These are phyloP conservation scores for Pythium apleroticum DNA, from an alignment of 352 stramenopile genomes.

Conservation along the genomic window DNA sequence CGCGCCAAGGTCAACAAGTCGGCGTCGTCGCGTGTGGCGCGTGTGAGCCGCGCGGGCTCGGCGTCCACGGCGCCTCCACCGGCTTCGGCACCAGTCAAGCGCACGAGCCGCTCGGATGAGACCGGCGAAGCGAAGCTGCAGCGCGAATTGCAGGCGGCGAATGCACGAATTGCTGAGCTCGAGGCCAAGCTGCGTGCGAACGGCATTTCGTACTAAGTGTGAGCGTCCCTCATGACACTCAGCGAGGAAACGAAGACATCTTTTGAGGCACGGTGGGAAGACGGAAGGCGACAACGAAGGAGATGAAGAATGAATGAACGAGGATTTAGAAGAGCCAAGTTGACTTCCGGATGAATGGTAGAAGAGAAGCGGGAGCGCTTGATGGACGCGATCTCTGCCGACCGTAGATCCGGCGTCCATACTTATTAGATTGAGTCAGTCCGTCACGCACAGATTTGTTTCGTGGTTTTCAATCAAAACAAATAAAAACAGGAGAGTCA, in stretches of 20 bases:
- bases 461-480: constrained; percentile 26
- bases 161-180: constrained; percentile 81
- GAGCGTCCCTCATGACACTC: not conserved
- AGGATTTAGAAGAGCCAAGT: constrained; percentile 34
- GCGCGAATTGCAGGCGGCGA: constrained; percentile 73
- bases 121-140: constrained; percentile 67
- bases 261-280: not conserved
- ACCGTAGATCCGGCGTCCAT: constrained; percentile 12
- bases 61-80: constrained; percentile 26
- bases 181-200: constrained; percentile 79
- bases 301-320: constrained; percentile 11
- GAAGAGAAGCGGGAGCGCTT: constrained; percentile 10
- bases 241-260: not conserved
- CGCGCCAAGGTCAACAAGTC: constrained; percentile 38
- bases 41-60: constrained; percentile 35
- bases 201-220: constrained; percentile 76
- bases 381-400: constrained; percentile 20
- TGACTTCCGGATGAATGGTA: constrained; percentile 20
- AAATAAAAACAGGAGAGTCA: constrained; percentile 21
- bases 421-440: constrained; percentile 38
- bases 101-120: constrained; percentile 23
- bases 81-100: constrained; percentile 29
- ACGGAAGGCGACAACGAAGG: not conserved
- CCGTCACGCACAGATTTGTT: constrained; percentile 15
- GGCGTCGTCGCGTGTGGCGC: constrained; percentile 26